Evolutionary conservation across 2,329 filamentous ascomycete genomes (phyloP).

Genomic region (Monosporascus sp.): DNA sequence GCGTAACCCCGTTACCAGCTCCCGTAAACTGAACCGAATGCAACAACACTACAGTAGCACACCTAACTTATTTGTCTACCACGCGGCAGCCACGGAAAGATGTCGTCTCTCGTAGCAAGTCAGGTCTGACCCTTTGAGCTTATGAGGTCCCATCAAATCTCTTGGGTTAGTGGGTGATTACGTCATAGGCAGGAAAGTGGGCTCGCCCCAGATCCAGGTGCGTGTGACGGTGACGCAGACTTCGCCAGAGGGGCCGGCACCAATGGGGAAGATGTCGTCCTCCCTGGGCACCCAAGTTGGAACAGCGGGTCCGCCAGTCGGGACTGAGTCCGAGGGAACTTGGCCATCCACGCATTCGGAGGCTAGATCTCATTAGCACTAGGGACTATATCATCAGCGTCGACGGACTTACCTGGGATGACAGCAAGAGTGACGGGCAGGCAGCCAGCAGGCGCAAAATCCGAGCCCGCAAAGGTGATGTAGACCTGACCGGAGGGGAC

Average conservation of each 20-base stretch:
- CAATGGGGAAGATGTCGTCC: slow-evolving; percentile 5
- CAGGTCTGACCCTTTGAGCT: neutral
- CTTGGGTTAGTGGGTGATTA: neutral
- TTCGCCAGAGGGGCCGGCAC: slow-evolving; percentile 8
- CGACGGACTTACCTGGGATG: neutral
- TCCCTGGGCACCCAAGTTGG: neutral
- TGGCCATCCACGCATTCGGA: neutral
- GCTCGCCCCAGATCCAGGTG: slow-evolving; percentile 10
- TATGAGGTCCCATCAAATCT: neutral
- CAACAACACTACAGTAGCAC: too few species aligned
- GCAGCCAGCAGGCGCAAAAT: slow-evolving; percentile 3
- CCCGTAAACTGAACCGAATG: too few species aligned
- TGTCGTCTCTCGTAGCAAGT: too few species aligned
- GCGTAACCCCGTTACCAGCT: too few species aligned
- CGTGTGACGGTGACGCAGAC: slow-evolving; percentile 9
- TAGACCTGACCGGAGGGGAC: slow-evolving; percentile 6
- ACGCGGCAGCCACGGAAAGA: too few species aligned
- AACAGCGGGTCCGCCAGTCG: neutral
- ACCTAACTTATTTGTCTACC: too few species aligned
- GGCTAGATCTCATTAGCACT: neutral
- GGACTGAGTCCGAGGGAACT: neutral
- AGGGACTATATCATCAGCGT: neutral
- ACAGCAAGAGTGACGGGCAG: neutral
- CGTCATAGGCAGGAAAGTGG: slow-evolving; percentile 12
- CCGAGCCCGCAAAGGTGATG: slow-evolving; percentile 2